Evolutionary conservation across 768 basidiomycete genomes (phyloP).

Genomic region (Tulasnella sp.): DNA sequence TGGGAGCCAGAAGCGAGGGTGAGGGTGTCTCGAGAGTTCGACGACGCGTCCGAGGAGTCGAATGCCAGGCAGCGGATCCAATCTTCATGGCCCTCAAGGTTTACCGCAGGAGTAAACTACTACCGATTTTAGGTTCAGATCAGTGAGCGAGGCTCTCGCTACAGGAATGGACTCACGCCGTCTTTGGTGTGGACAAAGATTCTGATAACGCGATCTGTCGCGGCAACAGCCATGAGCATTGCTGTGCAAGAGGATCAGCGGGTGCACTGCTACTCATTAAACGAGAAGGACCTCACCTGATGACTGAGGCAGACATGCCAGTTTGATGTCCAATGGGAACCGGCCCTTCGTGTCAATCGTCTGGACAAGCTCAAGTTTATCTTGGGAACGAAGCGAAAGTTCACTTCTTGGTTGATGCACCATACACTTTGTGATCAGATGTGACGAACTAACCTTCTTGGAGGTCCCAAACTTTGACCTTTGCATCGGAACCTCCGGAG

Average conservation of each 20-base stretch:
- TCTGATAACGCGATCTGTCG: conserved; percentile 76
- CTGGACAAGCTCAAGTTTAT: conserved; percentile 42
- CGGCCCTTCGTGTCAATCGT: conserved; percentile 58
- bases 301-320: conserved; percentile 62
- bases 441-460: conserved; percentile 17
- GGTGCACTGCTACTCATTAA: background rate
- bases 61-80: conserved; percentile 87
- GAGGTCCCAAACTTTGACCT: conserved; percentile 69
- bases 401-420: background rate
- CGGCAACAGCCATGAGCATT: conserved; percentile 70
- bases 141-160: background rate
- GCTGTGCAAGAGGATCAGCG: conserved; percentile 32
- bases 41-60: conserved; percentile 36
- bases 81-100: conserved; percentile 78
- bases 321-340: conserved; percentile 68
- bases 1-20: conserved; percentile 91
- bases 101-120: conserved; percentile 31
- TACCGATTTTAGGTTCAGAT: conserved; percentile 26
- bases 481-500: conserved; percentile 80
- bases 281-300: conserved; percentile 46
- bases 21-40: conserved; percentile 46
- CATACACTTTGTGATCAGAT: background rate
- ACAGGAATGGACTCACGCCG: conserved; percentile 41
- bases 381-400: background rate
- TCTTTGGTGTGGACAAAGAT: conserved; percentile 68